Evolutionary conservation across 257 asterid genomes (phyloP), one percentile per base, ranked within the genome.

Genomic region (Nicotiana obtusifolia): DNA sequence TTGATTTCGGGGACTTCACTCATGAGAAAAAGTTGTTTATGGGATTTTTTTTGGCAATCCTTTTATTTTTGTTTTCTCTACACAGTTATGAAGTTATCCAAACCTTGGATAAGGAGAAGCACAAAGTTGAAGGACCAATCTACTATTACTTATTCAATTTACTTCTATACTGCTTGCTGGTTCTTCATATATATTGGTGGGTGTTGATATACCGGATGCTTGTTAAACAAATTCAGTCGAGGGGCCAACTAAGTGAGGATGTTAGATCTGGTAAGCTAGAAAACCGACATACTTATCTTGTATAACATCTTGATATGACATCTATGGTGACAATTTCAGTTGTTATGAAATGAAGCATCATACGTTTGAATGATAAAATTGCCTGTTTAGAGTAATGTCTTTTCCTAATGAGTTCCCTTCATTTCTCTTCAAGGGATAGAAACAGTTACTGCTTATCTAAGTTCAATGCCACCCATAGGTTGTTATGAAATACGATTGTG

Each of bases 191-290:
- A 31, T 87, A 80, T 37, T 87, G 89, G 89, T 83, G 85, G 52
- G 76, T 66, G 66, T 41, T 82, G 83, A 78, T 84, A 61, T 15
- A 82, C 14, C 56, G 20, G 62, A 87, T 84, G 85, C 64, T 80
- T 65, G 30, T 85, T 4, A 53, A 33, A 59, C 87, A 87, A 80
- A 84, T 84, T 69, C 86, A 69, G 60, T 61, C 81, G 1, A 77
- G 64, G 44, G 88, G 90, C 81, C 75, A 85, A 31, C 33, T 82
- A 0, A 82, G 86, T n/a, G 75, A 86, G 15, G 88, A 87, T 82
- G 84, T 77, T 14, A 77, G 87, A 67, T 87, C 89, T n/a, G 86
- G 89, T 87, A 85, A 82, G 85, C 56, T 37, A 49, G 0, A 49
- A 47, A 49, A 13, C 16, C 16, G 14, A 49, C 19, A 52, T 14